Evolutionary conservation across 164 flowering plant species (phyloP), one percentile per base, ranked within the genome.

Genomic region (Magnolia changhungtana): DNA sequence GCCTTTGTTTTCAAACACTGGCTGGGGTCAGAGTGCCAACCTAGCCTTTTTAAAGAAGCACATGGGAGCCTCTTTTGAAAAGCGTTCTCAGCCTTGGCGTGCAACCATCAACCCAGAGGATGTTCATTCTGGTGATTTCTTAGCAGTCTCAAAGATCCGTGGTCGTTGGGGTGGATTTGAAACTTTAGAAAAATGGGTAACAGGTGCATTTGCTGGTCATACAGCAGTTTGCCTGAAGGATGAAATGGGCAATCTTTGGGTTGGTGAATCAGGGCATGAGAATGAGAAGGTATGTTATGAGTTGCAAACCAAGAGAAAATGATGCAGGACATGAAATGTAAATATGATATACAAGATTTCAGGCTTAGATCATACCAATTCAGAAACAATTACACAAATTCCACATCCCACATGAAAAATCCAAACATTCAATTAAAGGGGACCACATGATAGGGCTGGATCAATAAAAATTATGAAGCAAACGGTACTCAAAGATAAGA

Each of bases 141-240:
- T 96, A 76, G 99, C 98, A 5, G 84, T 95, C 45, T 94, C 98
- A 50, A 96, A 94, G 84, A 94, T 96, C 78, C 98, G 98, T 77
- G 99, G 99, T 37, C 89, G 98, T 63, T 95, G 99, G 99, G 99
- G 99, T 79, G 99, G 97, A 50, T 94, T 96, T 88, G 99, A 96
- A 85, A 92, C 99, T 51, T 85, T 96, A 69, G 99, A 96, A 81
- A 96, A 96, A 82, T 96, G 99, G 99, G 99, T 96, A 63, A 96
- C 98, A 2, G 99, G 99, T 63, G 96, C 99, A 45, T 96, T 92
- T 88, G 99, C 98, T 79, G 99, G 99, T 69, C 98, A 96, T 63
- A 93, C 99, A 50, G 96, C 99, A 0, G 99, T 96, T 78, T 96
- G 99, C 82, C 78, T 96, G 82, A 96, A 92, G 85, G 99, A 96